Evolutionary conservation across 768 basidiomycete genomes (phyloP).

Genomic region (Amanita muscaria): DNA sequence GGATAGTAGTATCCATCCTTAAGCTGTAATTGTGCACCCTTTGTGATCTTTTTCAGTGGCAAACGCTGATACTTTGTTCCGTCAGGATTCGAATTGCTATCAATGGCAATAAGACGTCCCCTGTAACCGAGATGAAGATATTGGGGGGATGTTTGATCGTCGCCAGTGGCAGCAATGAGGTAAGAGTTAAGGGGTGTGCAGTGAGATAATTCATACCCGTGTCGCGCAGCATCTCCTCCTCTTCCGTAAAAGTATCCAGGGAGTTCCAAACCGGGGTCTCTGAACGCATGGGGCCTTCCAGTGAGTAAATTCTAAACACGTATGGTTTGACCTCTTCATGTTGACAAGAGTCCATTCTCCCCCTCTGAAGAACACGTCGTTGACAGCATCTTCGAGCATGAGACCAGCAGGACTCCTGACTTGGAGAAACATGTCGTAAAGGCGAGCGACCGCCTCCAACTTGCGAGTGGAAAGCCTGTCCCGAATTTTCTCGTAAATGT

Average conservation of each 20-base stretch:
- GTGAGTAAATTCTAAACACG: slow-evolving; percentile 10
- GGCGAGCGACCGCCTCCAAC: slow-evolving; percentile 9
- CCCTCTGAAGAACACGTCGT: slow-evolving; percentile 12
- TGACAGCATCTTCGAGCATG: slow-evolving; percentile 13
- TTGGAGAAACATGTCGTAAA: slow-evolving; percentile 11
- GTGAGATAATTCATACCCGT: slow-evolving; percentile 47
- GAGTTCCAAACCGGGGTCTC: slow-evolving; percentile 38
- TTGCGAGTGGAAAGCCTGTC: slow-evolving; percentile 8
- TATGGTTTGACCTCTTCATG: slow-evolving; percentile 9
- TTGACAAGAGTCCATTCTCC: slow-evolving; percentile 10
- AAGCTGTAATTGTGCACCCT: slow-evolving; percentile 6
- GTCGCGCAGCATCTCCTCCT: slow-evolving; percentile 91
- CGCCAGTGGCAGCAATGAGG: slow-evolving; percentile 22
- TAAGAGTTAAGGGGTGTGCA: not conserved
- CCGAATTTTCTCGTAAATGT: slow-evolving; percentile 11
- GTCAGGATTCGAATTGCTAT: slow-evolving; percentile 5
- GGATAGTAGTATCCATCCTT: slow-evolving; percentile 12
- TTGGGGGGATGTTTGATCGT: slow-evolving; percentile 1
- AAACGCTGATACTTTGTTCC: slow-evolving; percentile 7
- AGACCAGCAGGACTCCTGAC: slow-evolving; percentile 10
- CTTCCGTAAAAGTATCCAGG: slow-evolving; percentile 81
- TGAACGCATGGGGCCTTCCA: slow-evolving; percentile 14
- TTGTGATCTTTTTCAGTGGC: slow-evolving; percentile 6
- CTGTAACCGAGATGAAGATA: slow-evolving; percentile 3
- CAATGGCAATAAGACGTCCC: slow-evolving; percentile 11